Conservation (phyloP, 2,329 filamentous ascomycete species). For the Aureobasidium pullulans region DNA sequence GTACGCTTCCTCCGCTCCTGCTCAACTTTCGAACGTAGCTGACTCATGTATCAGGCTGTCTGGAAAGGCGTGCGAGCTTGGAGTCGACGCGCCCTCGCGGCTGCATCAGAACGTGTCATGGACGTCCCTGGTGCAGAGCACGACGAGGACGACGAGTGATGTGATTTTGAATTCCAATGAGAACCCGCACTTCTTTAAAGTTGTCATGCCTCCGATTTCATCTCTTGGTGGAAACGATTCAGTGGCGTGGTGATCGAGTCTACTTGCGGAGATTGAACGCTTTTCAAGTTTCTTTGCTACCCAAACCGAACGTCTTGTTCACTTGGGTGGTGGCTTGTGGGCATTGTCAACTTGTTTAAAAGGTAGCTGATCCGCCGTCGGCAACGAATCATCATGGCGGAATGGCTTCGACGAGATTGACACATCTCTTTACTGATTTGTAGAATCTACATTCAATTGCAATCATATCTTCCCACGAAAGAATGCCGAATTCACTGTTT, state of each 20-base stretch:
- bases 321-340: constrained; percentile 12
- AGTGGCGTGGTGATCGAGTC: constrained; percentile 90
- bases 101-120: constrained; percentile 70
- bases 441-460: background rate
- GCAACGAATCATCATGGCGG: constrained; percentile 12
- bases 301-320: constrained; percentile 15
- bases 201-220: constrained; percentile 56
- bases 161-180: background rate
- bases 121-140: constrained; percentile 66
- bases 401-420: constrained; percentile 11
- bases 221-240: constrained; percentile 45
- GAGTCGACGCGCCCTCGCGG: constrained; percentile 65
- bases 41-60: constrained; percentile 48
- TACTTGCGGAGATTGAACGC: constrained; percentile 73
- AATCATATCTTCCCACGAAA: background rate
- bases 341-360: constrained; percentile 12
- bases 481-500: background rate
- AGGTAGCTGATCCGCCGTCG: constrained; percentile 12
- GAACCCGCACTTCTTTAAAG: constrained; percentile 82
- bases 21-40: constrained; percentile 18
- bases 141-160: constrained; percentile 40
- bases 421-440: constrained; percentile 4
- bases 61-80: constrained; percentile 74
- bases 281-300: background rate
- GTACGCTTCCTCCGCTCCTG: constrained; percentile 43